Evolutionary conservation across 352 stramenopile species (phyloP).

Genomic region (Phytophthora quininea): DNA sequence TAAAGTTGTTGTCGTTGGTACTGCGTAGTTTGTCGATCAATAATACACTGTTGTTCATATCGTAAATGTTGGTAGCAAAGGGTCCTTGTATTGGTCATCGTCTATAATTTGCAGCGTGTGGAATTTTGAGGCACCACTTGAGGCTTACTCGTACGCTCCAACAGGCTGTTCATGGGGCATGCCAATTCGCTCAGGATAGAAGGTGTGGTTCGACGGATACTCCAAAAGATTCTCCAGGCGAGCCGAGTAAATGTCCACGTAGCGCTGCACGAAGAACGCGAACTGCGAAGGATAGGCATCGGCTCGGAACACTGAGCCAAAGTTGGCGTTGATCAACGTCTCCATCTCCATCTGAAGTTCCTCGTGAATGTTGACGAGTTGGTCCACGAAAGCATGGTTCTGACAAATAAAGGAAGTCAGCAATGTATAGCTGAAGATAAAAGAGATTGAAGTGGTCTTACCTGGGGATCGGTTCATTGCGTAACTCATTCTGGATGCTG

Average conservation of each 20-base stretch:
- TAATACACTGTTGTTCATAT: too few species aligned
- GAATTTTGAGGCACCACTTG: too few species aligned
- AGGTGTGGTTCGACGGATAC: slow-evolving; percentile 83
- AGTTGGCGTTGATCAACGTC: slow-evolving; percentile 85
- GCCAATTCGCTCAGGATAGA: slow-evolving; percentile 78
- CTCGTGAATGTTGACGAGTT: slow-evolving; percentile 66
- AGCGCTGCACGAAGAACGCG: slow-evolving; percentile 85
- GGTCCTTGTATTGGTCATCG: too few species aligned
- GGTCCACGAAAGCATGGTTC: slow-evolving; percentile 67
- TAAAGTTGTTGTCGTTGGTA: too few species aligned
- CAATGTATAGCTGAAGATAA: slow-evolving; percentile 14
- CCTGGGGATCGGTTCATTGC: slow-evolving; percentile 45
- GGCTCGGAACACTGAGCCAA: slow-evolving; percentile 88
- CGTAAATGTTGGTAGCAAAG: too few species aligned
- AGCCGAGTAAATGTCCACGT: slow-evolving; percentile 91
- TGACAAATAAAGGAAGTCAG: slow-evolving; percentile 16
- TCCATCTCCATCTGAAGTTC: slow-evolving; percentile 77
- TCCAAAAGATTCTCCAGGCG: slow-evolving; percentile 82
- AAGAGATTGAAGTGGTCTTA: slow-evolving; percentile 30
- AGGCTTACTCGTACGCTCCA: too few species aligned
- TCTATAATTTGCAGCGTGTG: too few species aligned
- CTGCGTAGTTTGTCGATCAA: too few species aligned
- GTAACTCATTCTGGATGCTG: slow-evolving; percentile 62
- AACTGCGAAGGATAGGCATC: slow-evolving; percentile 88
- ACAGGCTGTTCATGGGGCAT: slow-evolving; percentile 61